Base-by-base conservation (phyloP, 2,329 filamentous ascomycete species). In the Zasmidium citrigriseum region DNA sequence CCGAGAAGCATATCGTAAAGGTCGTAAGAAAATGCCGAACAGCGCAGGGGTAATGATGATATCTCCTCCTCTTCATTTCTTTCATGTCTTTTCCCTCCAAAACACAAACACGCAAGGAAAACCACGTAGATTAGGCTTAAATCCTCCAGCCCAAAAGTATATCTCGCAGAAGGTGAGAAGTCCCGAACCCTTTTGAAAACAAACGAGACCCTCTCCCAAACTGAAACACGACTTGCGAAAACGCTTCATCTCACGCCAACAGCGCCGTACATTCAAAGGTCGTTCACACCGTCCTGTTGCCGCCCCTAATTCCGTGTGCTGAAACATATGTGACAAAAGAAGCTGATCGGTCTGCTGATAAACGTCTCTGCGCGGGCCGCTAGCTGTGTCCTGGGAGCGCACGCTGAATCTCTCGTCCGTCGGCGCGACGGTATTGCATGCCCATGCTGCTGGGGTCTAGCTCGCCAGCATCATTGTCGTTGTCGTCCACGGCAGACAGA, bases 401-500 rank as follows among this genome's bases (percentile, higher is more conserved):
- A 23, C 69, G 63, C 24, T 62, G 60, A 44, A 70, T 67, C 20
- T 76, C 54, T 10, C 65, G 62, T 24, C 78, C 78, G 60, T 80
- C 77, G 44, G 78, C 78, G 38, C 78, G 73, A 45, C 77, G 73
- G 63, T 81, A 81, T 61, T 72, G 75, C 77, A 80, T 79, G 45
- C 53, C 73, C 51, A 62, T 44, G 18, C 61, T 56, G n/a, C 41
- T 48, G 68, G 72, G 73, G 68, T 49, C 72, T 64, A 61, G 57
- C 23, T 66, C 64, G 34, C 63, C 64, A n/a, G 60, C 58, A 3
- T 54, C 55, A 41, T 66, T 60, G 34, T 67, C 65, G 27, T 68
- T 64, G 51, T 76, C 76, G 55, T 78, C 76, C 9, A 56, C 55
- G 18, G 62, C 62, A 44, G 61, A 57, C 55, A 41, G 16, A n/a